Evolutionary conservation across 495 filamentous ascomycete genomes (phyloP).

Genomic region (Xylaria cubensis): DNA sequence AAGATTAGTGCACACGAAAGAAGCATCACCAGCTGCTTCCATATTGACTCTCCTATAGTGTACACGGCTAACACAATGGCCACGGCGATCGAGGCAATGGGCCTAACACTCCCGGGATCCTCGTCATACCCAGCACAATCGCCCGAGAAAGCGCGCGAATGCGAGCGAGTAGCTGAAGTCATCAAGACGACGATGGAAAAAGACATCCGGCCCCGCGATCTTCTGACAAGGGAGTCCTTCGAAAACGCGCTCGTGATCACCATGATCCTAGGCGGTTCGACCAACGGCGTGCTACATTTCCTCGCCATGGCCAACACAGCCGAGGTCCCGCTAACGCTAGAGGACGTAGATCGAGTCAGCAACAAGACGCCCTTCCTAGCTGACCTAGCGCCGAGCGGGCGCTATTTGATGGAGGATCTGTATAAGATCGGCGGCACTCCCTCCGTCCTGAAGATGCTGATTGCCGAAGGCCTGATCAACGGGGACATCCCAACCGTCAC

Average conservation of each 20-base stretch:
- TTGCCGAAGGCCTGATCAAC: constrained; percentile 81
- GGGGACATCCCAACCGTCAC: constrained; percentile 90
- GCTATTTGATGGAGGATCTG: constrained; percentile 94
- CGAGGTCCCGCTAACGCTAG: constrained; percentile 79
- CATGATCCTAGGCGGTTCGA: constrained; percentile 89
- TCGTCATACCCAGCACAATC: constrained; percentile 88
- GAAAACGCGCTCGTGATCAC: constrained; percentile 94
- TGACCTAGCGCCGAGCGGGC: constrained; percentile 87
- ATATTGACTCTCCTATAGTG: constrained; percentile 57
- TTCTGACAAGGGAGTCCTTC: constrained; percentile 84
- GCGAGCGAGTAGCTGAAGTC: constrained; percentile 81
- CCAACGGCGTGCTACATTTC: constrained; percentile 93
- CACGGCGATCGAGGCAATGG: constrained; percentile 95
- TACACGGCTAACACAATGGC: constrained; percentile 98
- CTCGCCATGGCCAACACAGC: constrained; percentile 94
- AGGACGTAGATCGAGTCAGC: constrained; percentile 87
- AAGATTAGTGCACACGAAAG: background rate
- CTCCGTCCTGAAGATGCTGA: constrained; percentile 88
- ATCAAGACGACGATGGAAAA: constrained; percentile 86
- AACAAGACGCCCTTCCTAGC: constrained; percentile 93
- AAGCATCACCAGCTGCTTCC: background rate
- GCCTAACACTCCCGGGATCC: constrained; percentile 85
- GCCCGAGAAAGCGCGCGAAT: constrained; percentile 92
- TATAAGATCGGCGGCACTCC: constrained; percentile 92
- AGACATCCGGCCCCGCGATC: constrained; percentile 82